Percentiles rank a stretch among this genome's conserved stretches.
Conservation (phyloP, 768 basidiomycete species). For the Lactarius sp. region DNA sequence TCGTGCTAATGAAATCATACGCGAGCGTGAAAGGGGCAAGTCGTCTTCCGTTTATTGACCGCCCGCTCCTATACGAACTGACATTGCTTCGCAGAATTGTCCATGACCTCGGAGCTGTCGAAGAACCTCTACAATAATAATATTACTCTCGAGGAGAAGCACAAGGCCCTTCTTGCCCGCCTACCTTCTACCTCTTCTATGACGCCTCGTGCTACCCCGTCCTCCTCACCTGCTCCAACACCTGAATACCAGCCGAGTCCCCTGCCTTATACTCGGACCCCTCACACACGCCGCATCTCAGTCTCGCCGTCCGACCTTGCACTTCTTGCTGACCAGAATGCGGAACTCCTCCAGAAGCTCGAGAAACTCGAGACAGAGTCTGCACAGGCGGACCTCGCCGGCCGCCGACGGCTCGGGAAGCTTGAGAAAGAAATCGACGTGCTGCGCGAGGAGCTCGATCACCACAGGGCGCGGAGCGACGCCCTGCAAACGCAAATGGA, state of each 20-base stretch:
- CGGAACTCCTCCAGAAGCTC: conserved; percentile 69
- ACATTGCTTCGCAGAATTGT: conserved; percentile 46
- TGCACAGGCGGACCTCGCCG: conserved; percentile 55
- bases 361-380: conserved; percentile 74
- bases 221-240: conserved; percentile 27
- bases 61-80: background rate
- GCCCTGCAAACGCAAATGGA: conserved; percentile 67
- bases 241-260: conserved; percentile 20
- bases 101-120: conserved; percentile 59
- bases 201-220: conserved; percentile 26
- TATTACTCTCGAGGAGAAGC: conserved; percentile 60
- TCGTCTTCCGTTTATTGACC: conserved; percentile 1
- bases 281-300: conserved; percentile 46
- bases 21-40: conserved; percentile 70
- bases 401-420: conserved; percentile 61
- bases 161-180: conserved; percentile 64
- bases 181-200: conserved; percentile 37
- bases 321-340: conserved; percentile 75
- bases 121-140: conserved; percentile 69
- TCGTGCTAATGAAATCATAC: conserved; percentile 72
- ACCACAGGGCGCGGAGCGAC: conserved; percentile 62
- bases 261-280: conserved; percentile 28
- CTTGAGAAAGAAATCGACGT: conserved; percentile 77
- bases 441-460: conserved; percentile 71
- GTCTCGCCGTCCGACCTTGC: conserved; percentile 66